A percentile compares a stretch with the other conserved stretches of the same genome.
Evolutionary conservation across 495 filamentous ascomycete genomes (phyloP).

Genomic region (Hyaloscypha bicolor): DNA sequence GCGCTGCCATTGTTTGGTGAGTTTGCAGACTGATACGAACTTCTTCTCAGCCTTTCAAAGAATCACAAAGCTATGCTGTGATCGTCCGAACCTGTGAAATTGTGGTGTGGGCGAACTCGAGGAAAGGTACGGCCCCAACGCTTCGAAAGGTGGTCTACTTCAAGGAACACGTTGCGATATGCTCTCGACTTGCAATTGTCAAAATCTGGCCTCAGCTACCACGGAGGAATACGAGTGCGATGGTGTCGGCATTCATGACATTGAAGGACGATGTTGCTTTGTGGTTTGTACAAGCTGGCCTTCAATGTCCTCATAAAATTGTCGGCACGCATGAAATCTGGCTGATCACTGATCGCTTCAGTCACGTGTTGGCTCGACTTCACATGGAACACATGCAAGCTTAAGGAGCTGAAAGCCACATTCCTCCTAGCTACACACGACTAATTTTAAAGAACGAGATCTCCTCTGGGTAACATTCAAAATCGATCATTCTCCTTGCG

Average conservation of each 20-base stretch:
- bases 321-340: conserved; percentile 1
- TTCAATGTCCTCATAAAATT: background rate
- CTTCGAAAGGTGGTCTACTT: conserved; percentile 18
- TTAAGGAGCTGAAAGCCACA: background rate
- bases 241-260: conserved; percentile 25
- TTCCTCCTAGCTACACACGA: background rate
- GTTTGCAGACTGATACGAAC: background rate
- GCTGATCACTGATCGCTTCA: conserved; percentile 5
- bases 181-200: conserved; percentile 15
- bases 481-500: background rate
- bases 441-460: background rate
- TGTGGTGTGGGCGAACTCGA: conserved; percentile 8
- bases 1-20: conserved; percentile 50
- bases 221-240: conserved; percentile 7
- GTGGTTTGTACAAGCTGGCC: background rate
- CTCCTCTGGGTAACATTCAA: background rate
- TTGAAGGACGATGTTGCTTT: conserved; percentile 1
- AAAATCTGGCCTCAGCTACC: conserved; percentile 17
- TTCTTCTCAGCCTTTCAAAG: background rate
- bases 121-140: conserved; percentile 13
- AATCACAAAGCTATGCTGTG: conserved; percentile 5
- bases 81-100: conserved; percentile 5
- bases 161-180: conserved; percentile 33
- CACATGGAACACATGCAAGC: background rate
- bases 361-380: background rate